Percentiles rank a stretch among this genome's conserved stretches.
Conservation (phyloP, 768 basidiomycete species). For the Hygrophorus russula region DNA sequence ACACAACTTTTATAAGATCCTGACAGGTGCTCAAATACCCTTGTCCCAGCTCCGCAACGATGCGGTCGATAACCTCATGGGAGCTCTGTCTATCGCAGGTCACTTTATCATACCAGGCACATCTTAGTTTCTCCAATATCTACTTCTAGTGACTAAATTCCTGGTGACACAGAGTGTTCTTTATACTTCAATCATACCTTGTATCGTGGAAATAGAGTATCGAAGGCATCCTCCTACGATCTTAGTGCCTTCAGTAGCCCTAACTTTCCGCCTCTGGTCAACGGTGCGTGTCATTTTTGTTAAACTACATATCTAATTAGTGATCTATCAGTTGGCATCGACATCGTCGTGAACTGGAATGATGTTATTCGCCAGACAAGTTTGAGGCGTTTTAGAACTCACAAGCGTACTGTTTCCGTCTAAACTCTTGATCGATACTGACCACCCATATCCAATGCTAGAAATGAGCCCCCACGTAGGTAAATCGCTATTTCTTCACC, state of each 20-base stretch:
- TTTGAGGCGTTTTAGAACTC: slow-evolving; percentile 66
- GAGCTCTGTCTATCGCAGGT: slow-evolving; percentile 80
- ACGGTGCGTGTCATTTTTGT: slow-evolving; percentile 32
- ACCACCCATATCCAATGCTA: slow-evolving; percentile 17
- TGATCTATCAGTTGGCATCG: slow-evolving; percentile 60
- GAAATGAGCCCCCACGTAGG: slow-evolving; percentile 79
- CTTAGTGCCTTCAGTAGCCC: slow-evolving; percentile 79
- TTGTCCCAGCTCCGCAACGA: slow-evolving; percentile 88
- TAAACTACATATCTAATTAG: slow-evolving; percentile 5
- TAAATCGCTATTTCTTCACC: slow-evolving; percentile 19
- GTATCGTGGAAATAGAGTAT: slow-evolving; percentile 77
- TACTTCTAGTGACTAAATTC: background rate
- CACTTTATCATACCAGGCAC: slow-evolving; percentile 86
- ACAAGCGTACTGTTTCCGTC: slow-evolving; percentile 43
- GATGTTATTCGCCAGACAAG: slow-evolving; percentile 77
- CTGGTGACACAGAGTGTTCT: slow-evolving; percentile 50
- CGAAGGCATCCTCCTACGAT: slow-evolving; percentile 74
- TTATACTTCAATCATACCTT: slow-evolving; percentile 87
- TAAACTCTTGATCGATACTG: background rate
- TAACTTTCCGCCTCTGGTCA: slow-evolving; percentile 72
- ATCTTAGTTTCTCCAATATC: background rate
- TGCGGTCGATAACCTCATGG: slow-evolving; percentile 87
- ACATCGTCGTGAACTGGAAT: slow-evolving; percentile 84
- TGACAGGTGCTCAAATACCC: slow-evolving; percentile 92
- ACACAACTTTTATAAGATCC: slow-evolving; percentile 39